Evolutionary conservation across 1,284 basidiomycete species (phyloP), one percentile per base, ranked within the genome.

Genomic region (Cutaneotrichosporon sp.): DNA sequence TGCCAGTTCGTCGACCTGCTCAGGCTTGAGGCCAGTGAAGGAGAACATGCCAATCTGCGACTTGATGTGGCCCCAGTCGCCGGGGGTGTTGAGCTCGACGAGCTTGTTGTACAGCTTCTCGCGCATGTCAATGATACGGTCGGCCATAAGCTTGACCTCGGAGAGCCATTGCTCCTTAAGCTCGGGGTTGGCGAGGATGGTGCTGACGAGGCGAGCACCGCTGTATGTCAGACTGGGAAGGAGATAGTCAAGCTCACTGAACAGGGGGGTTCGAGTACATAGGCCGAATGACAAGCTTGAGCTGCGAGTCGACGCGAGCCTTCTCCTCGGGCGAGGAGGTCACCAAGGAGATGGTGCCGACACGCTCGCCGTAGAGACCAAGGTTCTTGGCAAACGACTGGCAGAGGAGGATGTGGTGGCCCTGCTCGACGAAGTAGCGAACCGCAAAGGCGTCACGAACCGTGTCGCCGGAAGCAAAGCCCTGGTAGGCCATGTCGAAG

Each of bases 321-420:
- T 86, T 90, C 76, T 96, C 91, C 60, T 88, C 88, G 46, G 84
- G 78, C 61, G 82, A 83, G 51, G 77, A 75, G 41, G 83, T 83
- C 41, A 87, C 84, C 64, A 97, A 74, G 25, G 90, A 92, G 81
- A 98, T 90, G 29, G 89, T 87, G 24, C 93, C 93, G 54, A 90
- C 88, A 71, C 93, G 88, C 77, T 97, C 93, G 62, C 93, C 96
- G 74, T 98, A 98, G 39, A 98, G 81, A 49, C 96, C 94, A 81
- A 97, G 92, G 80, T 98, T 99, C 82, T 99, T 99, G 49, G 96
- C 96, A 74, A 97, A 99, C 46, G 89, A 93, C 77, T 99, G 96
- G 56, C 85, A 80, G 34, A 92, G 81, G 17, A 89, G 86, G 60
- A 92, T 79, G 65, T 89, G 87, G 76, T 92, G 90, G 31, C 90